Percentiles rank a stretch among this genome's conserved stretches.
These are phyloP conservation scores for Geotrichum klebahnii DNA, from an alignment of 1,139 yeast species.

Conservation along the genomic window DNA sequence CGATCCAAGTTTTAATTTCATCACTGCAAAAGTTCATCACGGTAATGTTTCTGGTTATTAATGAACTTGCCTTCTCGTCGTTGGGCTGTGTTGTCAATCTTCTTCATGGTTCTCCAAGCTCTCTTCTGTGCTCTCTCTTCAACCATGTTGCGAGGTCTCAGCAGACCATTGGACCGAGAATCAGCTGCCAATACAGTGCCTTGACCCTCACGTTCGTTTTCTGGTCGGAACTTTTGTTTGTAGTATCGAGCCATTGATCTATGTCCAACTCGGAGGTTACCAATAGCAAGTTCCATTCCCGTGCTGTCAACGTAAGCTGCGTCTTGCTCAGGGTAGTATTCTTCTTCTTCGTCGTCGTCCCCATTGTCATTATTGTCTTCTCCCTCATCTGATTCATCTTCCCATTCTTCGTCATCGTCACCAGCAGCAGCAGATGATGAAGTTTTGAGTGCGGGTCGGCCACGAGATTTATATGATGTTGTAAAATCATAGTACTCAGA, in stretches of 20 bases:
- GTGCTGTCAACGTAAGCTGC: conserved; percentile 50
- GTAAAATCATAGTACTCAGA: conserved; percentile 85
- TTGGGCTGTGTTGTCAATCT: conserved; percentile 63
- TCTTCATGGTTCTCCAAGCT: conserved; percentile 68
- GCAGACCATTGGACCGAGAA: conserved; percentile 59
- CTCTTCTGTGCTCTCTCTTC: conserved; percentile 63
- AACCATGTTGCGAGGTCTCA: conserved; percentile 42
- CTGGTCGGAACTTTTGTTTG: conserved; percentile 78
- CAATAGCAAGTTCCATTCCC: conserved; percentile 77
- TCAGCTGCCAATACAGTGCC: conserved; percentile 94
- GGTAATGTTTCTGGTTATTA: conserved; percentile 85
- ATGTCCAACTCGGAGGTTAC: conserved; percentile 88
- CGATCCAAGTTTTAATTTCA: too few relatives aligned
- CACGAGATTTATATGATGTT: conserved; percentile 48
- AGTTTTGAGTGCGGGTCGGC: conserved; percentile 25
- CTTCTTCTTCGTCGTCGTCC: conserved; percentile 51
- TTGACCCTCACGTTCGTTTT: conserved; percentile 78
- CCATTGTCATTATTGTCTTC: conserved; percentile 46
- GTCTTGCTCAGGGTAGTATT: conserved; percentile 40
- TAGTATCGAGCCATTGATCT: conserved; percentile 82
- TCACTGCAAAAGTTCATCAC: conserved; percentile 84
- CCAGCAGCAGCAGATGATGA: conserved; percentile 33
- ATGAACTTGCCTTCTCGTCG: conserved; percentile 76
- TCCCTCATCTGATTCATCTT: conserved; percentile 48
- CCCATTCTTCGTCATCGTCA: conserved; percentile 46